Conservation (phyloP, 306 rosid genomes). For the Dryas drummondii region DNA sequence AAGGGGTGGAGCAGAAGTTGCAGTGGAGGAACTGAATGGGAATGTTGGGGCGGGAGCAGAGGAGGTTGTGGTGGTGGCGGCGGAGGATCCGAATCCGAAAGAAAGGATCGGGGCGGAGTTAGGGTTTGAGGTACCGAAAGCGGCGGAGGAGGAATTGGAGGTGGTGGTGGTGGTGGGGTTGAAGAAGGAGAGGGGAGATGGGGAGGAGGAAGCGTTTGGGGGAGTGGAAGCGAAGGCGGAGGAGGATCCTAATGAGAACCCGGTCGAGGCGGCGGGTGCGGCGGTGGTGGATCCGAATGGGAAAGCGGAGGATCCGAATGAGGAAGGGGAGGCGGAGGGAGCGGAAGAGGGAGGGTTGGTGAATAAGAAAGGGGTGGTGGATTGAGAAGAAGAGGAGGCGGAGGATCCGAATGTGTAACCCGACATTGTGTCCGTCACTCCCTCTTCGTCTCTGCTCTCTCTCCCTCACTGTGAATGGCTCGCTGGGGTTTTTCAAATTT, state of each 20-base stretch:
- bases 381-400: constrained; percentile 15
- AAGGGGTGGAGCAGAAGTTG: constrained; percentile 6
- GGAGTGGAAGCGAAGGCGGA: constrained; percentile 30
- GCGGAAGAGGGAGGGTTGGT: constrained; percentile 14
- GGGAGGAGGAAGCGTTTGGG: constrained; percentile 43
- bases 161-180: background rate
- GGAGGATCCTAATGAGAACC: constrained; percentile 20
- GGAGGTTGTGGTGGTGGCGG: background rate
- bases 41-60: background rate
- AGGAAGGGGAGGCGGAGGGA: constrained; percentile 15
- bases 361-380: constrained; percentile 27
- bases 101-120: constrained; percentile 25
- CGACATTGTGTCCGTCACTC: constrained; percentile 45
- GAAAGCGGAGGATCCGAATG: constrained; percentile 37
- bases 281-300: constrained; percentile 37
- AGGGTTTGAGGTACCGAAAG: constrained; percentile 20
- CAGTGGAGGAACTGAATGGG: constrained; percentile 11
- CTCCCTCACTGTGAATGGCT: background rate
- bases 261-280: constrained; percentile 30
- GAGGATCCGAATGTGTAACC: constrained; percentile 52
- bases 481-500: constrained; percentile 9
- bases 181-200: constrained; percentile 34
- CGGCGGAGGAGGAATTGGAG: constrained; percentile 20
- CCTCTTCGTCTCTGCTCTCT: background rate
- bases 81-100: constrained; percentile 26